Evolutionary conservation across 805 yeast genomes (phyloP).

Genomic region (Lipomyces japonicus): DNA sequence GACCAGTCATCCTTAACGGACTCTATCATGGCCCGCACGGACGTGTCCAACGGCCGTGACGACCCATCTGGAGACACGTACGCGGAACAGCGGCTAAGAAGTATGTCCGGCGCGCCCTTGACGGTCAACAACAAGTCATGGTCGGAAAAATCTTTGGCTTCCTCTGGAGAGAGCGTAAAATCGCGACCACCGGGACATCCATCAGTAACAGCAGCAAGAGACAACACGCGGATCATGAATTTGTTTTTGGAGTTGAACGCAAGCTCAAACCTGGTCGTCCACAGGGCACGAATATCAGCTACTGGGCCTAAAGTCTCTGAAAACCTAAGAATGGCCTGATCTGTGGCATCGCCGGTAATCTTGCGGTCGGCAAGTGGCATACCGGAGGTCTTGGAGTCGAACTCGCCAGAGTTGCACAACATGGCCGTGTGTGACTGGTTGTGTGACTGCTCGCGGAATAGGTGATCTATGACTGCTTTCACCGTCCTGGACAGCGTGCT

Average conservation of each 20-base stretch:
- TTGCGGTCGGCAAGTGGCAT: slow-evolving; percentile 17
- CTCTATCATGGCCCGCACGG: slow-evolving; percentile 31
- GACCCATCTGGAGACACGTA: slow-evolving; percentile 36
- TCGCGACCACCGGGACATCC: background rate
- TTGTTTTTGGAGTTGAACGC: slow-evolving; percentile 49
- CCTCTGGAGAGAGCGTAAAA: background rate
- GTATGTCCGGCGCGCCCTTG: slow-evolving; percentile 54
- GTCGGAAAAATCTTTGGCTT: background rate
- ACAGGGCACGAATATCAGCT: background rate
- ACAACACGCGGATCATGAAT: slow-evolving; percentile 29
- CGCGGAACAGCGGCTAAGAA: slow-evolving; percentile 41
- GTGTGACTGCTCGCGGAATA: background rate
- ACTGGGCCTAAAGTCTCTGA: slow-evolving; percentile 30
- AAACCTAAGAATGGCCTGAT: slow-evolving; percentile 44
- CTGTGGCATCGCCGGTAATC: slow-evolving; percentile 49
- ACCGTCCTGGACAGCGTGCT: background rate
- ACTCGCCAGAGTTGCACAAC: slow-evolving; percentile 29
- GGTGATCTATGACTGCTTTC: background rate
- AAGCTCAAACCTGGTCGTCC: slow-evolving; percentile 34
- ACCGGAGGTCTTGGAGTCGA: slow-evolving; percentile 16
- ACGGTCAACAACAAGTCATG: slow-evolving; percentile 36
- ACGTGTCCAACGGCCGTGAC: slow-evolving; percentile 36
- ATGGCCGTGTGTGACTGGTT: background rate
- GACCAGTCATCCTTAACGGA: slow-evolving; percentile 42
- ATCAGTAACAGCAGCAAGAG: no score